phyloP scores from a whole-genome alignment of 257 asterid genomes.

The Nicotiana attenuata region DNA sequence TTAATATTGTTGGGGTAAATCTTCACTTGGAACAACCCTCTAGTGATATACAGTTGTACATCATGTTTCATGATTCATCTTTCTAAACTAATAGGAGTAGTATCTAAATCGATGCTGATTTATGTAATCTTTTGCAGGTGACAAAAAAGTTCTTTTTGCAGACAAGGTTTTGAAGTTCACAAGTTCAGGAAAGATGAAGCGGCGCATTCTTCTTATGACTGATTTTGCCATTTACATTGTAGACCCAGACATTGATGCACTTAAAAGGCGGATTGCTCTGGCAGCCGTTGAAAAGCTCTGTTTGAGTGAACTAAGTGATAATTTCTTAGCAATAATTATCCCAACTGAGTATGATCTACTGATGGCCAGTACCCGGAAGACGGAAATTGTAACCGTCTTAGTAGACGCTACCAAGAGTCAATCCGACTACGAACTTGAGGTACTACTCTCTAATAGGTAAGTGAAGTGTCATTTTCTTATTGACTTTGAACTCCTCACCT shows the following conservation, averaged over 20 bases:
- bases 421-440: conserved; percentile 85
- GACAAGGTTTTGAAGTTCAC: conserved; percentile 86
- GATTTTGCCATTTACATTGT: conserved; percentile 75
- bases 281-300: conserved; percentile 92
- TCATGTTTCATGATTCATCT: not conserved
- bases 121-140: conserved; percentile 46
- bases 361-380: conserved; percentile 84
- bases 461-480: not conserved
- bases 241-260: conserved; percentile 71
- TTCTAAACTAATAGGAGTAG: not conserved
- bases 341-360: conserved; percentile 91
- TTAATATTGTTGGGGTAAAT: not conserved
- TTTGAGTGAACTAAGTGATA: conserved; percentile 77
- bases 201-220: conserved; percentile 62
- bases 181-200: conserved; percentile 86
- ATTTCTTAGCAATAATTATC: conserved; percentile 71
- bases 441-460: conserved; percentile 51
- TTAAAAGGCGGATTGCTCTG: conserved; percentile 84
- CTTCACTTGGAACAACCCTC: not conserved
- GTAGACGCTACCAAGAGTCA: conserved; percentile 75
- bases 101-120: not conserved
- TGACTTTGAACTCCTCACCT: not conserved
- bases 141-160: conserved; percentile 73
- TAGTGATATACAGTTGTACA: not conserved
- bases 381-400: conserved; percentile 63